Conservation (phyloP, 1,284 basidiomycete genomes). For the Athelia sp. region DNA sequence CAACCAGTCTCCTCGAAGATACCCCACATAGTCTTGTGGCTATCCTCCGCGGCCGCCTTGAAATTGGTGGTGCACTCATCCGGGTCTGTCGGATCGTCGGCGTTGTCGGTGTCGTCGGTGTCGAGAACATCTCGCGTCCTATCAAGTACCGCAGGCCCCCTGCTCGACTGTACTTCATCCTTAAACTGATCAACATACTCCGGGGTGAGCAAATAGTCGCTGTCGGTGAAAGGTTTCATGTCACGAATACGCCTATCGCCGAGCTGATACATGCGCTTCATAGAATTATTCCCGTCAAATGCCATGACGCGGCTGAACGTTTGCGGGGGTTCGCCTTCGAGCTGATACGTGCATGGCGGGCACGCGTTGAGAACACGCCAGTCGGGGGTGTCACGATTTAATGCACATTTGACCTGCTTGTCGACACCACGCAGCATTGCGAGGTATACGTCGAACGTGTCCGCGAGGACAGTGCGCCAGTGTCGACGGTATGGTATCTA, state of each 20-base stretch:
- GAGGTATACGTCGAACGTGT: neutral
- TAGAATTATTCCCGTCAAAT: neutral
- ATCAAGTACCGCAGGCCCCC: neutral
- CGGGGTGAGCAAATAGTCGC: neutral
- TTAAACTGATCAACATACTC: constrained; percentile 8
- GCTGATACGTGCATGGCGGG: neutral
- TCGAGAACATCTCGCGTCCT: neutral
- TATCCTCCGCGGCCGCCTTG: neutral
- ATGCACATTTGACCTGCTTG: neutral
- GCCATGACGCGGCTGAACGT: neutral
- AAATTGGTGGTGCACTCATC: neutral
- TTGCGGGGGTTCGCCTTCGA: neutral
- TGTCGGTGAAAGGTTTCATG: neutral
- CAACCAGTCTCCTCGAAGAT: neutral
- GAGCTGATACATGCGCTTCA: neutral
- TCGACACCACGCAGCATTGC: neutral
- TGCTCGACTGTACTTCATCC: neutral
- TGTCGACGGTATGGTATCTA: neutral
- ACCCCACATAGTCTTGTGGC: neutral
- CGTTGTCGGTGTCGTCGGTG: neutral
- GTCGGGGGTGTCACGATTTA: neutral
- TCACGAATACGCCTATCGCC: neutral
- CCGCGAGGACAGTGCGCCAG: neutral
- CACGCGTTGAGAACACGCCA: neutral
- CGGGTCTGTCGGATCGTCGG: neutral